Evolutionary conservation across 2,329 filamentous ascomycete genomes (phyloP).

Genomic region (Calcarisporium arbuscula): DNA sequence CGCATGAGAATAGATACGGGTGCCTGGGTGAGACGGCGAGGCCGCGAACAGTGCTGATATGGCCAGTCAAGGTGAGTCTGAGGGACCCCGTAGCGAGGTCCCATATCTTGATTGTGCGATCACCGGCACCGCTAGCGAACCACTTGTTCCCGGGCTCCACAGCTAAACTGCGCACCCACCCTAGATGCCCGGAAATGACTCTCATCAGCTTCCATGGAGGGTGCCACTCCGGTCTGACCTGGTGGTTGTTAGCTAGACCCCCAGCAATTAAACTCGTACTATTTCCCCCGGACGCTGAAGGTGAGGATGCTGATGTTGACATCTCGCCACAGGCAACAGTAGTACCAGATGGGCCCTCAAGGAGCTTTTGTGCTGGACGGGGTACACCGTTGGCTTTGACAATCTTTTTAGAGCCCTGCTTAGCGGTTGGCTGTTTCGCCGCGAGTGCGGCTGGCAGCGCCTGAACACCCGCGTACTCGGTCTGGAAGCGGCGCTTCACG

Average conservation of each 20-base stretch:
- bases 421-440: constrained; percentile 66
- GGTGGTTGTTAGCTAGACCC: constrained; percentile 22
- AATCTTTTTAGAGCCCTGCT: constrained; percentile 23
- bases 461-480: constrained; percentile 73
- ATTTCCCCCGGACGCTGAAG: constrained; percentile 10
- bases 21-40: constrained; percentile 88
- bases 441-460: constrained; percentile 72
- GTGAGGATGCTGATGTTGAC: constrained; percentile 26
- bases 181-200: constrained; percentile 92
- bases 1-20: constrained; percentile 95
- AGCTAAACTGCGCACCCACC: constrained; percentile 85
- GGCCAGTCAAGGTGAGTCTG: constrained; percentile 80
- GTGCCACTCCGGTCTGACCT: constrained; percentile 85
- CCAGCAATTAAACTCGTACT: constrained; percentile 21
- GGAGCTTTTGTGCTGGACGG: constrained; percentile 28
- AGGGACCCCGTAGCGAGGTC: constrained; percentile 85
- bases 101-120: constrained; percentile 98
- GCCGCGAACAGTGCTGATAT: constrained; percentile 89
- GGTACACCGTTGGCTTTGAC: constrained; percentile 43
- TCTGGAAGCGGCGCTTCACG: constrained; percentile 47
- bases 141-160: constrained; percentile 96
- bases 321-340: constrained; percentile 30
- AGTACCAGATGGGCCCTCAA: constrained; percentile 28
- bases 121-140: constrained; percentile 93
- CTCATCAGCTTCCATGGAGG: constrained; percentile 97